Percentiles rank a stretch among this genome's conserved stretches.
phyloP scores from a whole-genome alignment of 2,329 filamentous ascomycete genomes.

The Balansia obtecta region DNA sequence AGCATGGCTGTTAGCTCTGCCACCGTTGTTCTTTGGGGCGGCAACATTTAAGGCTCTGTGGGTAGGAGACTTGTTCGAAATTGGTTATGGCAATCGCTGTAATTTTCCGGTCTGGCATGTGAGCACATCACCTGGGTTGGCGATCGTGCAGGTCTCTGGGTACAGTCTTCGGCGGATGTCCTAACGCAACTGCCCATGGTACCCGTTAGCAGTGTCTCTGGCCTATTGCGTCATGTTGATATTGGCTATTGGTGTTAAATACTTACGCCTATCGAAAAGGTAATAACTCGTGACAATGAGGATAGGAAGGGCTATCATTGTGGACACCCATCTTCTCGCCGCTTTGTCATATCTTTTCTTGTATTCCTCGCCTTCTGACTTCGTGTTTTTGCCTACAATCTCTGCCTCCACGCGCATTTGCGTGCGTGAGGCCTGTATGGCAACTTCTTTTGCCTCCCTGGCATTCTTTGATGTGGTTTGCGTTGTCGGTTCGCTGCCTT shows the following conservation, averaged over 20 bases:
- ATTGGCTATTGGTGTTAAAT: not conserved
- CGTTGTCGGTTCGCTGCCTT: not conserved
- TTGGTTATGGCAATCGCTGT: too few species aligned
- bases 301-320: constrained; percentile 41
- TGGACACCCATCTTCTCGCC: constrained; percentile 30
- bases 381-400: constrained; percentile 10
- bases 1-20: too few species aligned
- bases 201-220: not conserved
- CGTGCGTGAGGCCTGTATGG: constrained; percentile 13
- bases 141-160: not conserved
- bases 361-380: constrained; percentile 22
- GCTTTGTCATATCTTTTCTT: constrained; percentile 30
- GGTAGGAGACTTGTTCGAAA: too few species aligned
- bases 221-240: not conserved
- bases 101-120: not conserved
- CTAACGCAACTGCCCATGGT: constrained; percentile 1
- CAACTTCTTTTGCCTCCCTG: constrained; percentile 13
- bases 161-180: not conserved
- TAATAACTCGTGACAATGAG: constrained; percentile 42
- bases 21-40: too few species aligned
- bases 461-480: not conserved
- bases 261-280: constrained; percentile 38
- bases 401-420: constrained; percentile 9
- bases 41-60: too few species aligned
- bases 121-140: not conserved